Percentiles rank a stretch among this genome's conserved stretches.
These are phyloP conservation scores for Talaromyces amestolkiae DNA, from an alignment of 2,329 filamentous ascomycete genomes.

Conservation along the genomic window DNA sequence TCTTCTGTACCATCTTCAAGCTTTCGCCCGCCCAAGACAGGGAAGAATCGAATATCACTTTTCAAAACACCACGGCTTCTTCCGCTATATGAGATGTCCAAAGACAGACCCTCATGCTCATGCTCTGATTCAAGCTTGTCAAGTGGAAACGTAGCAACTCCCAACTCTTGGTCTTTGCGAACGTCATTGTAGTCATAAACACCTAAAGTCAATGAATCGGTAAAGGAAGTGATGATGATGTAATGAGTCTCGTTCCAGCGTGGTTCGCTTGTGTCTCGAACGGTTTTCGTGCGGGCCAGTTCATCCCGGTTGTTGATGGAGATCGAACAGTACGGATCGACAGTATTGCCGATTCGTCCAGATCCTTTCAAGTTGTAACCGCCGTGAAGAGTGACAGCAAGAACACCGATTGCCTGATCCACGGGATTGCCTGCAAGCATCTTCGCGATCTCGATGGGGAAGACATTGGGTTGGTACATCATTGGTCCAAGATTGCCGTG, in stretches of 20 bases:
- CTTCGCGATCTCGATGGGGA: conserved; percentile 97
- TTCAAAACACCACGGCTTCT: conserved; percentile 77
- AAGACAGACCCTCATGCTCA: conserved; percentile 76
- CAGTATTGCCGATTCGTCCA: conserved; percentile 86
- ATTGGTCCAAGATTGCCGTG: conserved; percentile 91
- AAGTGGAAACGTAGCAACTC: conserved; percentile 77
- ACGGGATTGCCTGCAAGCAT: conserved; percentile 93
- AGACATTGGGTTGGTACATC: conserved; percentile 98
- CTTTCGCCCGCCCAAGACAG: conserved; percentile 68
- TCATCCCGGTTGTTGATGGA: conserved; percentile 79
- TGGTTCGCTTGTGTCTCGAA: conserved; percentile 80
- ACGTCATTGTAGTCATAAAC: conserved; percentile 93
- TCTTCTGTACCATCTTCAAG: conserved; percentile 73
- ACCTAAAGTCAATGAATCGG: conserved; percentile 79
- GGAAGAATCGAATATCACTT: conserved; percentile 90
- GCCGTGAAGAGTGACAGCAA: conserved; percentile 87
- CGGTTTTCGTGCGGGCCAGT: conserved; percentile 82
- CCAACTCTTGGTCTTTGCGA: conserved; percentile 94
- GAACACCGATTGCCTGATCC: conserved; percentile 90
- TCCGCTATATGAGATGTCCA: conserved; percentile 82
- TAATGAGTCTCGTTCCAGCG: conserved; percentile 97
- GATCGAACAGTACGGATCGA: conserved; percentile 84
- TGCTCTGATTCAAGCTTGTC: conserved; percentile 75
- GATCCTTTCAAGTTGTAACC: conserved; percentile 91
- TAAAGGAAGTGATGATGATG: conserved; percentile 86